Base-by-base conservation (phyloP, 2,329 filamentous ascomycete species). In the Exophiala spinifera region DNA sequence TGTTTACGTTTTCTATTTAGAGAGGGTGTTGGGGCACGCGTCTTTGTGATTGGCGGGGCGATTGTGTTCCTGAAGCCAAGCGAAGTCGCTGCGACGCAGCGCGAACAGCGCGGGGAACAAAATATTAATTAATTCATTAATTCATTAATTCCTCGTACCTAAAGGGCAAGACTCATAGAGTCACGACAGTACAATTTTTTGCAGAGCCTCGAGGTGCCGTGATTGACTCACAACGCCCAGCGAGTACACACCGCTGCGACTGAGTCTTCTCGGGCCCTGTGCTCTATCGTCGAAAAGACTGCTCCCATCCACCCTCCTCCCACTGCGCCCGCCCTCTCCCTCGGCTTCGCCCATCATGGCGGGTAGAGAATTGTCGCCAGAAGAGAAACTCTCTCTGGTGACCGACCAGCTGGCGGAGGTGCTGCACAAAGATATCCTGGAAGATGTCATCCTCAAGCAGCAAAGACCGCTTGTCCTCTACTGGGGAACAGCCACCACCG, bases 401-500 rank as follows among this genome's bases (percentile, higher is more conserved):
- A 85, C 82, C 62, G 82, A 85, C 70, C 92, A 94, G 71, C 78
- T 95, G 53, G 83, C 87, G 62, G 91, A 96, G 77, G 79, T 90
- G 43, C 81, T 96, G 57, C 91, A 91, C 67, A 82, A 83, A 51
- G 89, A 95, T 8, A 59, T 62, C 23, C 52, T 65, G 23, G 63
- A 64, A 48, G 42, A 59, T 46, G 49, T 61, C 21, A 52, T 62
- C n/a, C 45, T 55, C 49, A 83, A 84, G 59, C 79, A 88, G 68
- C 85, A 89, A 50, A 80, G 86, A 44, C 82, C 84, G 50, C 80
- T 89, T 48, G 87, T 85, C 69, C 83, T 95, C 70, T 95, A 95
- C 83, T 95, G 89, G 89, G 88, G 83, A 39, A 92, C 87, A 36
- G 88, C 89, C 15, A 90, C 89, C 14, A 95, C 90, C 0, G 90